phyloP scores from a whole-genome alignment of 495 filamentous ascomycete genomes.

The Pseudoneurospora amorphoporcata region DNA sequence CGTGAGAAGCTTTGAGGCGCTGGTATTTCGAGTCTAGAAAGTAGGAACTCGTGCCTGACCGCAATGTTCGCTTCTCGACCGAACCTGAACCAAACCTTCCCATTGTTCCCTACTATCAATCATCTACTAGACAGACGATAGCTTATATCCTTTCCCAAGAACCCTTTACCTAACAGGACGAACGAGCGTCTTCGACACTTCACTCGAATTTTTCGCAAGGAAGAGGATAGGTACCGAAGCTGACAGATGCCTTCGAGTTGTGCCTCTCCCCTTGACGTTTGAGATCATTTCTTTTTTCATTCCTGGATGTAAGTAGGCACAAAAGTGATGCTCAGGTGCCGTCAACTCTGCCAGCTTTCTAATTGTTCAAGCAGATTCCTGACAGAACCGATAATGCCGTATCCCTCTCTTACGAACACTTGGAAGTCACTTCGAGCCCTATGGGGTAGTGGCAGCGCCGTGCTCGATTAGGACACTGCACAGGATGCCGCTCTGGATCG shows the following conservation, averaged over 20 bases:
- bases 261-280: not conserved
- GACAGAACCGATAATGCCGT: too few relatives aligned
- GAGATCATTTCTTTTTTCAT: not conserved
- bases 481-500: slow-evolving; percentile 10
- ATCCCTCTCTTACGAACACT: too few relatives aligned
- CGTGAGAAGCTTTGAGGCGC: not conserved
- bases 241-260: not conserved
- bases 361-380: not conserved
- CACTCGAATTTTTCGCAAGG: not conserved
- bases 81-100: fast-evolving
- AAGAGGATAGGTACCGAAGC: not conserved
- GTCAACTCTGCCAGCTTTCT: not conserved
- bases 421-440: too few relatives aligned
- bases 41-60: not conserved
- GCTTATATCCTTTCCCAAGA: not conserved
- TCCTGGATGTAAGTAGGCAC: too few relatives aligned
- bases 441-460: too few relatives aligned
- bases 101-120: not conserved
- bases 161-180: not conserved
- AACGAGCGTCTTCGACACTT: not conserved
- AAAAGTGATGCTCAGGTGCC: not conserved
- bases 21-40: not conserved
- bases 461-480: too few relatives aligned
- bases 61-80: not conserved
- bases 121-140: not conserved